Base-by-base conservation (phyloP, 306 rosid species). In the Bauhinia variegata region DNA sequence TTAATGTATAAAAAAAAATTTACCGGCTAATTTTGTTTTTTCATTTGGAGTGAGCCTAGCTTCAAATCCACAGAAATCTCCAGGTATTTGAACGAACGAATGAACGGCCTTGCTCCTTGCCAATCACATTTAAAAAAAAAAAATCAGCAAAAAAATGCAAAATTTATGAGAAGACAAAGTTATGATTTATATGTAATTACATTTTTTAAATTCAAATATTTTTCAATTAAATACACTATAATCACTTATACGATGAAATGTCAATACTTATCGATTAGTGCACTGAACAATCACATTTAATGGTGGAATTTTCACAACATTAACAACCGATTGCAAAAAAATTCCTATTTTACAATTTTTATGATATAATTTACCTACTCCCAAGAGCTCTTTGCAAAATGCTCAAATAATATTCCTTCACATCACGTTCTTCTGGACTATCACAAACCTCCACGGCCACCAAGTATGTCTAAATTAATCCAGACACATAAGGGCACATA, bases 111-210 rank as follows among this genome's bases (percentile, higher is more conserved):
- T 50, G 18, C 7, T 52, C 28, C 57, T 19, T 18, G 32, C 11
- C 57, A 52, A 52, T 52, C 57, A 52, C 18, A 19, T 52, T 15
- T n/a, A n/a, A n/a, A n/a, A n/a, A n/a, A n/a, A n/a, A n/a, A n/a
- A n/a, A n/a, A n/a, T n/a, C n/a, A n/a, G n/a, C n/a, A n/a, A n/a
- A 50, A 11, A 18, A 6, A 23, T 14, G 30, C 18, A 6, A 50
- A 15, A 23, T 23, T 23, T 23, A 23, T 2, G 28, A 23, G 28
- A 23, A 2, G 2, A 23, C 2, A 2, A 23, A 23, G 28, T 2
- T 23, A 1, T 1, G 2, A 2, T 23, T 23, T 23, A 23, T 23
- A 2, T 1, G 28, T 2, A 23, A 23, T 23, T 1, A 23, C 28
- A 23, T 23, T 23, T 23, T 23, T 23, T n/a, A n/a, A n/a, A n/a